phyloP scores from a whole-genome alignment of 148 eudicot genomes.

The Dianthus caryophyllus region DNA sequence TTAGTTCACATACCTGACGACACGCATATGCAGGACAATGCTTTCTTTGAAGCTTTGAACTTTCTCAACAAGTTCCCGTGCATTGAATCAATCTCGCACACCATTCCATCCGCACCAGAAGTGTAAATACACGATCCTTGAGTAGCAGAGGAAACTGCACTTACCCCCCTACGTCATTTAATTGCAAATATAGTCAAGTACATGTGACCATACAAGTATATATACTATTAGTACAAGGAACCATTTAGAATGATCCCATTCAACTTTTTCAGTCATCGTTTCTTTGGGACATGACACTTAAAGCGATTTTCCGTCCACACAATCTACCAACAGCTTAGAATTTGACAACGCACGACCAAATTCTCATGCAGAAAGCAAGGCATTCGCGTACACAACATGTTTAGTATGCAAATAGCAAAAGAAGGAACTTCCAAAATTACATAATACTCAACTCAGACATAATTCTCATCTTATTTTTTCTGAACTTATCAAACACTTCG shows the following conservation, averaged over 20 bases:
- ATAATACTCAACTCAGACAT: too few species aligned
- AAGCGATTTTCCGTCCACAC: background rate
- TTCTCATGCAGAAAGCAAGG: too few species aligned
- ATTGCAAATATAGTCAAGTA: conserved; percentile 9
- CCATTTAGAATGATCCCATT: background rate
- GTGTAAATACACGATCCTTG: conserved; percentile 57
- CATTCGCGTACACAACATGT: too few species aligned
- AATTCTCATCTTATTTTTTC: too few species aligned
- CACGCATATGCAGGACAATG: conserved; percentile 76
- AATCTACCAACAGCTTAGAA: background rate
- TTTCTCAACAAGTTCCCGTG: conserved; percentile 71
- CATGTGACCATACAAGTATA: background rate
- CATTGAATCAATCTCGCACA: conserved; percentile 69
- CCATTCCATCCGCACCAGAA: conserved; percentile 90
- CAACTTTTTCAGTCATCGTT: background rate
- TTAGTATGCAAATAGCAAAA: too few species aligned
- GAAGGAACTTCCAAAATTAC: background rate
- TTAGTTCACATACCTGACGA: conserved; percentile 55
- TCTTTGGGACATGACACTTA: too few species aligned
- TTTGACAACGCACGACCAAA: background rate
- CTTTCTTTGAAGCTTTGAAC: conserved; percentile 78
- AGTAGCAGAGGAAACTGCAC: conserved; percentile 53
- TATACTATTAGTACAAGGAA: too few species aligned
- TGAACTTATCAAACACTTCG: too few species aligned
- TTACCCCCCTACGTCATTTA: conserved; percentile 61